These are phyloP conservation scores for Danielozyma ontarioensis DNA, from an alignment of 805 yeast genomes.

Conservation along the genomic window DNA sequence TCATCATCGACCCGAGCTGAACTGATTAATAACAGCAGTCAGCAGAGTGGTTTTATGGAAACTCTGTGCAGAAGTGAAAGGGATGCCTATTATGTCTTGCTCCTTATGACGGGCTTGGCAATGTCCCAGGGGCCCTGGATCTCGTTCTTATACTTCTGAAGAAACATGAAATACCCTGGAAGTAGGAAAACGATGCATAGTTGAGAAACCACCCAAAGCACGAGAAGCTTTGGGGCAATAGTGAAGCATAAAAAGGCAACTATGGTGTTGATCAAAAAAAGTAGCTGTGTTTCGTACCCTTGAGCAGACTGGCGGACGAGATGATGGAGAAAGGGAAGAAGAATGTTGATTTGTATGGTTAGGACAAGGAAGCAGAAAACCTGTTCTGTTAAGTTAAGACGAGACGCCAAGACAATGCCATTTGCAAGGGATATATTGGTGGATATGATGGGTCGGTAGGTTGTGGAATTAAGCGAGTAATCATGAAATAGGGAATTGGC, in stretches of 20 bases:
- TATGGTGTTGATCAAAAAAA: too few species aligned
- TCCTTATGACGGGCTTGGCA: slow-evolving; percentile 59
- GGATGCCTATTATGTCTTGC: too few species aligned
- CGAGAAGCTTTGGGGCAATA: slow-evolving; percentile 14
- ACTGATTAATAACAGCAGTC: too few species aligned
- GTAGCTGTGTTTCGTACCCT: background rate
- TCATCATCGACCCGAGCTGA: too few species aligned
- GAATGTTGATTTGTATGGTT: slow-evolving; percentile 63
- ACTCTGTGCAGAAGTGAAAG: too few species aligned
- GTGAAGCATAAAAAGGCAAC: slow-evolving; percentile 3
- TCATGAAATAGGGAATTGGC: slow-evolving; percentile 65
- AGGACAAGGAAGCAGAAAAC: slow-evolving; percentile 83
- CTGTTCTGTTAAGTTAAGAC: slow-evolving; percentile 64
- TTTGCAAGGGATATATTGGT: slow-evolving; percentile 82
- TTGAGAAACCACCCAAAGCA: slow-evolving; percentile 49
- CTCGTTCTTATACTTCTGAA: slow-evolving; percentile 80
- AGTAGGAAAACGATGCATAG: slow-evolving; percentile 47
- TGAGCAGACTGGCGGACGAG: background rate
- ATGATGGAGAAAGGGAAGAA: slow-evolving; percentile 62
- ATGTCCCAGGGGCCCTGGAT: slow-evolving; percentile 93
- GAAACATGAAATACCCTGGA: slow-evolving; percentile 64
- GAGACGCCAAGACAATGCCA: slow-evolving; percentile 86
- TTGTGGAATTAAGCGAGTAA: slow-evolving; percentile 49
- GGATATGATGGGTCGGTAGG: slow-evolving; percentile 53
- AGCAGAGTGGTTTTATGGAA: too few species aligned